These are phyloP conservation scores for Mortierella sp. DNA, from an alignment of 371 early-diverging fungal species.

Conservation along the genomic window DNA sequence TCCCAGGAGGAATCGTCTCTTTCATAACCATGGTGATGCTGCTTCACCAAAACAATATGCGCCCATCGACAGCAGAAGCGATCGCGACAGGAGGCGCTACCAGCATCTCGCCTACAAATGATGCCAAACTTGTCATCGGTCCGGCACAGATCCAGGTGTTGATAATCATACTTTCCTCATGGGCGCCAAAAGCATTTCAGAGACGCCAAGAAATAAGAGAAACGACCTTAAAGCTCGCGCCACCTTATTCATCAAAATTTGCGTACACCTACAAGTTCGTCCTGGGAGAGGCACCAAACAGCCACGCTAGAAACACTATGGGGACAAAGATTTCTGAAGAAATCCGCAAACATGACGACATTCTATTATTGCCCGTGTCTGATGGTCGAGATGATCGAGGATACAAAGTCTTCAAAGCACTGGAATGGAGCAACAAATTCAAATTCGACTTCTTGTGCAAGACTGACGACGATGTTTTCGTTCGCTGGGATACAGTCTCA, in stretches of 20 bases:
- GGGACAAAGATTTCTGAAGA: slow-evolving; percentile 61
- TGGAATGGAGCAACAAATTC: slow-evolving; percentile 63
- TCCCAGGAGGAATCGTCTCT: slow-evolving; percentile 64
- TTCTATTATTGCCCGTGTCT: slow-evolving; percentile 68
- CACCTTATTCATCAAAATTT: slow-evolving; percentile 32
- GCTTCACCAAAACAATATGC: slow-evolving; percentile 61
- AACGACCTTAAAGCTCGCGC: slow-evolving; percentile 58
- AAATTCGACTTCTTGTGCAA: slow-evolving; percentile 71
- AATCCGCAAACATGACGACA: slow-evolving; percentile 61
- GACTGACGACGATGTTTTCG: slow-evolving; percentile 73
- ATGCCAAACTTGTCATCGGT: slow-evolving; percentile 26
- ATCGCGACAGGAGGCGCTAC: slow-evolving; percentile 56
- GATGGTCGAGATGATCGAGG: slow-evolving; percentile 63
- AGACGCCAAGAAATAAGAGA: slow-evolving; percentile 64
- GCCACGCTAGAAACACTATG: slow-evolving; percentile 57
- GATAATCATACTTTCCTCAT: slow-evolving; percentile 68
- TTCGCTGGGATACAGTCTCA: slow-evolving; percentile 66
- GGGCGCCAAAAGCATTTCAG: slow-evolving; percentile 61
- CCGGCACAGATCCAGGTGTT: slow-evolving; percentile 55
- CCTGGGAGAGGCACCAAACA: slow-evolving; percentile 66
- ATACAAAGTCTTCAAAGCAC: slow-evolving; percentile 64
- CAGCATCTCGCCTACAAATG: slow-evolving; percentile 34
- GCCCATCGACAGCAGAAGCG: slow-evolving; percentile 60
- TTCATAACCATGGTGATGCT: slow-evolving; percentile 65
- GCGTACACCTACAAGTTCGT: slow-evolving; percentile 67